These are phyloP conservation scores for Croton setiger DNA, from an alignment of 441 rosid genomes.

Conservation along the genomic window DNA sequence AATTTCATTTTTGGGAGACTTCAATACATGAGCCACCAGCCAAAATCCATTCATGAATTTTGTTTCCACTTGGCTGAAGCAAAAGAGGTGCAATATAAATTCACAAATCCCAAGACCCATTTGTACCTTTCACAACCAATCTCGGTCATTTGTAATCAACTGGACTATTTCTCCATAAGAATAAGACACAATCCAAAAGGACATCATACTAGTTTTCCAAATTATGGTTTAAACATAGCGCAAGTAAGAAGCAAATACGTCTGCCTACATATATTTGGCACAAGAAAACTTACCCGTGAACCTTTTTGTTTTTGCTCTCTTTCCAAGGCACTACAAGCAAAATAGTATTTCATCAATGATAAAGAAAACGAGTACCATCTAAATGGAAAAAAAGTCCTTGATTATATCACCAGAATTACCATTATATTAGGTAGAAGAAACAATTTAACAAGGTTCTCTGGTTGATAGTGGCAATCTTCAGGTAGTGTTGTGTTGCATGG, in stretches of 20 bases:
- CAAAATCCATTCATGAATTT: not conserved
- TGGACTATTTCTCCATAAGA: not conserved
- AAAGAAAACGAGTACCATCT: slow-evolving; percentile 9
- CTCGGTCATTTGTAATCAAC: not conserved
- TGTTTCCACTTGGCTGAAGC: not conserved
- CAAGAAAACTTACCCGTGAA: slow-evolving; percentile 46
- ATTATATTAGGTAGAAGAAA: slow-evolving; percentile 75
- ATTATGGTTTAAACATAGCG: not conserved
- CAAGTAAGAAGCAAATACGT: not conserved
- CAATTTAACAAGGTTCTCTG: slow-evolving; percentile 81
- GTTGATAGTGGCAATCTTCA: slow-evolving; percentile 97
- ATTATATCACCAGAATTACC: slow-evolving; percentile 46
- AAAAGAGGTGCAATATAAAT: not conserved
- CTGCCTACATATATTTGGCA: not conserved
- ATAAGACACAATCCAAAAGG: not conserved
- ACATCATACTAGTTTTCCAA: not conserved
- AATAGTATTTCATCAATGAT: slow-evolving; percentile 26
- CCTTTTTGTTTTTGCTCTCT: slow-evolving; percentile 54
- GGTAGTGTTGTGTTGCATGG: slow-evolving; percentile 69
- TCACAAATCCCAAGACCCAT: not conserved
- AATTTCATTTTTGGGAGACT: not conserved
- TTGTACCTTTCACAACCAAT: not conserved
- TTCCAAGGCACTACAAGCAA: slow-evolving; percentile 71
- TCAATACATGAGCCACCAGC: not conserved
- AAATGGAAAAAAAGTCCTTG: not conserved